Percentiles rank a stretch among this genome's conserved stretches.
Conservation (phyloP, 805 yeast species). For the Candida ulmi region DNA sequence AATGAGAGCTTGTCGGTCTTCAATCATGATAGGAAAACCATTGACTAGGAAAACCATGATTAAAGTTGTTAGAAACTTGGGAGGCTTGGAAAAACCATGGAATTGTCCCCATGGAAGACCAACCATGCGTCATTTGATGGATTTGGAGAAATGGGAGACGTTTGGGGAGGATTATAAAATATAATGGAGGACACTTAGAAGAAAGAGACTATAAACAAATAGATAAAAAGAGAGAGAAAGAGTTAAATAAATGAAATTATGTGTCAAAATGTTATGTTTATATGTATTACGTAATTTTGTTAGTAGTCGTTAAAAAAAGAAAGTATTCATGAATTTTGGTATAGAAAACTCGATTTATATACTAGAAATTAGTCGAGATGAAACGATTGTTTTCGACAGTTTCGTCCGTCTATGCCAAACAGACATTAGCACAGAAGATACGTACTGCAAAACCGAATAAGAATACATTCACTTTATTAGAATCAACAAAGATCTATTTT, state of each 20-base stretch:
- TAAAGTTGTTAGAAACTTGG: conserved; percentile 59
- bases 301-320: too few species aligned
- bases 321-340: too few species aligned
- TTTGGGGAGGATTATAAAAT: conserved; percentile 38
- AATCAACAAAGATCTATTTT: conserved; percentile 11
- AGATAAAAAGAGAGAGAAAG: too few species aligned
- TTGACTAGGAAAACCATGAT: conserved; percentile 57
- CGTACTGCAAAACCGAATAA: conserved; percentile 8
- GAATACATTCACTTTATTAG: conserved; percentile 8
- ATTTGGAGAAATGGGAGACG: conserved; percentile 41
- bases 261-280: too few species aligned
- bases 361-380: too few species aligned
- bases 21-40: conserved; percentile 89
- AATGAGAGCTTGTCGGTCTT: conserved; percentile 89
- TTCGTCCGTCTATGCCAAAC: too few species aligned
- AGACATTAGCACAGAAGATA: conserved; percentile 12
- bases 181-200: too few species aligned
- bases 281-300: too few species aligned
- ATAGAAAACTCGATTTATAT: too few species aligned
- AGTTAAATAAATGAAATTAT: too few species aligned
- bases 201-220: too few species aligned
- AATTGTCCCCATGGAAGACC: conserved; percentile 95
- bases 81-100: conserved; percentile 88
- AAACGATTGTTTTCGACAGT: too few species aligned
- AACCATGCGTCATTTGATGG: conserved; percentile 85